Conservation (phyloP, 2,329 filamentous ascomycete species). For the Gaeumannomyces sp. region DNA sequence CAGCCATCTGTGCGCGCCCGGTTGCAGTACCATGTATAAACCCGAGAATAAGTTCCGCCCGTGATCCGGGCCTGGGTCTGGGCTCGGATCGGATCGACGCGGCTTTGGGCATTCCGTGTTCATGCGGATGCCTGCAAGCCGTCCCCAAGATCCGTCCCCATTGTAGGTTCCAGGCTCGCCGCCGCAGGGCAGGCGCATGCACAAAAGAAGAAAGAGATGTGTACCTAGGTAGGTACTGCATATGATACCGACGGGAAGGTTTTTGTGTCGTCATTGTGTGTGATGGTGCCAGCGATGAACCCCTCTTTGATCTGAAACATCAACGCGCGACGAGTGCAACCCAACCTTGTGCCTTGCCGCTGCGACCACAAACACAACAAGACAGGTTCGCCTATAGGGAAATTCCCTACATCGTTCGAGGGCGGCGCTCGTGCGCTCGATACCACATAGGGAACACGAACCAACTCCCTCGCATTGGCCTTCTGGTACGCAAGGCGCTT, state of each 20-base stretch:
- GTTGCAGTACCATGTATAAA: too few species aligned
- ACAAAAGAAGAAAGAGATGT: too few species aligned
- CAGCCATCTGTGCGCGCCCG: not conserved
- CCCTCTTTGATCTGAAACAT: not conserved
- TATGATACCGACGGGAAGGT: too few species aligned
- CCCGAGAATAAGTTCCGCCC: too few species aligned
- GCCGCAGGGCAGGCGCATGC: too few species aligned
- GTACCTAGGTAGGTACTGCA: too few species aligned
- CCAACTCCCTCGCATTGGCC: too few species aligned
- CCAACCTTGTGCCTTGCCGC: not conserved
- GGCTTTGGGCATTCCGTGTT: not conserved
- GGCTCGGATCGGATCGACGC: not conserved
- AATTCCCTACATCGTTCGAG: not conserved
- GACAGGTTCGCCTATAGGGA: not conserved
- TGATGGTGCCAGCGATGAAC: not conserved
- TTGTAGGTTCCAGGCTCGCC: too few species aligned
- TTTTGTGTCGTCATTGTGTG: not conserved
- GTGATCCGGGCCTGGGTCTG: not conserved
- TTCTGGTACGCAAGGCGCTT: not conserved
- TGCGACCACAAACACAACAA: not conserved
- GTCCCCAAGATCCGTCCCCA: too few species aligned
- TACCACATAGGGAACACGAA: too few species aligned
- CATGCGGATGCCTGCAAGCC: too few species aligned
- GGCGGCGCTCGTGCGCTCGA: not conserved
- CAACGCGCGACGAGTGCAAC: not conserved